Conservation (phyloP, 345 rosid genomes). For the Salix brachista region DNA sequence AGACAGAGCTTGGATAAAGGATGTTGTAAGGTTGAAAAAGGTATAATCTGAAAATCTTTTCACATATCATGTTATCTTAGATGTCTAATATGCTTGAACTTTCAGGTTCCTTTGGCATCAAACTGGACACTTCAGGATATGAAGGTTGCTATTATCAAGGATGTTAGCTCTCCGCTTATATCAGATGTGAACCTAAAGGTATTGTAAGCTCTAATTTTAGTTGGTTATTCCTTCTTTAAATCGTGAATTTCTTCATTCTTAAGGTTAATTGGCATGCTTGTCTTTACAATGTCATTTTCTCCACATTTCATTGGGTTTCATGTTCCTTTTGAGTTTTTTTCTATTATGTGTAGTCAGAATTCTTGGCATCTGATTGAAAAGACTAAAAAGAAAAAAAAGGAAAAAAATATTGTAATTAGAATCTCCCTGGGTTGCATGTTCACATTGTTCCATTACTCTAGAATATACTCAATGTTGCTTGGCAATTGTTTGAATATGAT, state of each 20-base stretch:
- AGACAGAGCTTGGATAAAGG: conserved; percentile 70
- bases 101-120: conserved; percentile 54
- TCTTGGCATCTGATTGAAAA: neutral
- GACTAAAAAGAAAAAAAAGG: neutral
- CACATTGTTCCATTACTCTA: no score
- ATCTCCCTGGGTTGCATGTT: neutral
- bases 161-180: conserved; percentile 41
- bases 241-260: neutral
- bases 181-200: conserved; percentile 69
- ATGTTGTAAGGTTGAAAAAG: conserved; percentile 68
- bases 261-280: neutral
- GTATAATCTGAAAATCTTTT: conserved; percentile 27
- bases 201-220: conserved; percentile 4
- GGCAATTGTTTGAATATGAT: neutral
- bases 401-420: neutral
- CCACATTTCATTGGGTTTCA: neutral
- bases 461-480: neutral
- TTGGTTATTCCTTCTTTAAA: neutral
- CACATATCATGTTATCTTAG: conserved; percentile 10
- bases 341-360: neutral
- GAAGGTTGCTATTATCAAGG: conserved; percentile 58
- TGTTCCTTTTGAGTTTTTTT: neutral
- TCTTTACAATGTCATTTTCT: neutral
- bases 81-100: conserved; percentile 24
- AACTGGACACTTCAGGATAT: conserved; percentile 73